Conservation (phyloP, 2,329 filamentous ascomycete species). For the Aspergillus alliaceus region DNA sequence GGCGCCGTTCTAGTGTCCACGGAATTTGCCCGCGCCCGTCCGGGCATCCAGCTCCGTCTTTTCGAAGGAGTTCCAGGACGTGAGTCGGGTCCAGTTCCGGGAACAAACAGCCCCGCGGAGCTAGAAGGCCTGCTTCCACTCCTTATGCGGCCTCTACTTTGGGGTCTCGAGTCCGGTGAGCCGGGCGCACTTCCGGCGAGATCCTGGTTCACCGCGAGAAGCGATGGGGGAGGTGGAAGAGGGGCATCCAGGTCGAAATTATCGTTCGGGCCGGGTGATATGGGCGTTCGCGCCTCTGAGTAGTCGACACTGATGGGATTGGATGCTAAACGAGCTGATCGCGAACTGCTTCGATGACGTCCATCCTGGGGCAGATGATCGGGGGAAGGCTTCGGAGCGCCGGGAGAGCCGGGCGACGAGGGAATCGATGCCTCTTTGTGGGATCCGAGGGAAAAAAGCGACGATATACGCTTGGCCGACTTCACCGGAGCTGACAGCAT, state of each 20-base stretch:
- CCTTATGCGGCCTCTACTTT: slow-evolving; percentile 38
- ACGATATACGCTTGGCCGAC: slow-evolving; percentile 47
- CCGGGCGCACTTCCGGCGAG: slow-evolving; percentile 34
- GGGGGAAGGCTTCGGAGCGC: slow-evolving; percentile 20
- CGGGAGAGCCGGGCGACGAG: slow-evolving; percentile 27
- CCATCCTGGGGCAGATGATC: slow-evolving; percentile 23
- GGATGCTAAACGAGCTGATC: slow-evolving; percentile 35
- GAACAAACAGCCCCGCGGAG: slow-evolving; percentile 34
- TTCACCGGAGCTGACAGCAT: slow-evolving; percentile 45
- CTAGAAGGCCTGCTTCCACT: slow-evolving; percentile 34
- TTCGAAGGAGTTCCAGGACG: slow-evolving; percentile 38
- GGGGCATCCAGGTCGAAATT: slow-evolving; percentile 30
- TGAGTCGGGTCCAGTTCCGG: slow-evolving; percentile 34
- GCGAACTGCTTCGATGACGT: slow-evolving; percentile 31
- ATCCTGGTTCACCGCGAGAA: slow-evolving; percentile 38
- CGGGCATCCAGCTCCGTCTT: slow-evolving; percentile 47
- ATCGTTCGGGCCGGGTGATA: slow-evolving; percentile 26
- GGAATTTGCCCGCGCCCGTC: slow-evolving; percentile 35
- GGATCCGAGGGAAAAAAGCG: slow-evolving; percentile 44
- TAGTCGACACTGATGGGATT: slow-evolving; percentile 26
- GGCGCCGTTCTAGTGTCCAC: slow-evolving; percentile 28
- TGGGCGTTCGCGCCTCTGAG: slow-evolving; percentile 25
- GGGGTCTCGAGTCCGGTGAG: slow-evolving; percentile 34
- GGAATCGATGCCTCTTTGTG: slow-evolving; percentile 35
- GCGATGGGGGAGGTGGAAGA: slow-evolving; percentile 42